A percentile compares a stretch with the other conserved stretches of the same genome.
Conservation (phyloP, 306 rosid species). For the Trichosanthes cucumerina region DNA sequence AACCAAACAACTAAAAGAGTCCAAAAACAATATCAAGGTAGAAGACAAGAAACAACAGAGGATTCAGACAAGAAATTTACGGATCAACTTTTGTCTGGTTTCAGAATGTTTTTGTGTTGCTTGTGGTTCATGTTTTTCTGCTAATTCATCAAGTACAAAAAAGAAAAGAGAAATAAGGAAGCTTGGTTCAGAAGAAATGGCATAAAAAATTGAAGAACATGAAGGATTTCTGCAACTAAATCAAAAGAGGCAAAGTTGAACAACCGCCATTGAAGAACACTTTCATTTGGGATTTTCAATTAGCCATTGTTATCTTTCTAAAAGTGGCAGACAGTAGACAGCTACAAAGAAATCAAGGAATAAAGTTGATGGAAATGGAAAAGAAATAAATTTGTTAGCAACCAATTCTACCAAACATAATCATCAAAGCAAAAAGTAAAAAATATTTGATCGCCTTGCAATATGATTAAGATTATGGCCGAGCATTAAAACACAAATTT, state of each 20-base stretch:
- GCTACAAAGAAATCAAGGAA: neutral
- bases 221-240: neutral
- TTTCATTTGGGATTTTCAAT: neutral
- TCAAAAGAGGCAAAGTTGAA: neutral
- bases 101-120: neutral
- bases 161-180: neutral
- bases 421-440: conserved; percentile 1
- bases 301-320: neutral
- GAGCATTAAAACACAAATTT: neutral
- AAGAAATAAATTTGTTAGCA: conserved; percentile 1
- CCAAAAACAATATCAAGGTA: neutral
- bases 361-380: neutral
- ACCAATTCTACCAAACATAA: conserved; percentile 4
- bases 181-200: conserved; percentile 8
- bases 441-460: neutral
- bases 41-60: neutral
- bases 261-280: neutral
- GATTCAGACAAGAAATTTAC: neutral
- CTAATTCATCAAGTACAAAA: neutral
- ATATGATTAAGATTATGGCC: neutral
- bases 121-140: conserved; percentile 8
- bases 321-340: conserved; percentile 5
- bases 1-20: neutral
- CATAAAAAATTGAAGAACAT: neutral
- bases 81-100: conserved; percentile 1